Base-by-base conservation (phyloP, 2,329 filamentous ascomycete species). In the Westerdykella aurantiaca region DNA sequence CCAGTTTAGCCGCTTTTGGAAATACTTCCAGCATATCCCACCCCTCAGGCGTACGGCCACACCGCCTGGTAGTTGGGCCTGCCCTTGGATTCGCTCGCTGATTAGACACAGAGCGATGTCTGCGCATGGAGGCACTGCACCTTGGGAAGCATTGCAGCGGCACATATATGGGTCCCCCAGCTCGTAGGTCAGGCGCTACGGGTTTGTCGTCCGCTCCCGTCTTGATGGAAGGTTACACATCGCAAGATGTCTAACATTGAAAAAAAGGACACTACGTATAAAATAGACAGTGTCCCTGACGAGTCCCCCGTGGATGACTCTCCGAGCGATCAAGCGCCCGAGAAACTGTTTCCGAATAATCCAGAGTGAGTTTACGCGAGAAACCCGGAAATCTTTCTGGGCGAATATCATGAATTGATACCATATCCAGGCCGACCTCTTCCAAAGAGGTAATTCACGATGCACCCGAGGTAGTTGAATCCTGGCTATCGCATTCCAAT, bases 381-480 rank as follows among this genome's bases (percentile, higher is more conserved):
- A 45, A 6, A 14, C 5, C 21, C 3, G 18, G 18, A 3, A 21
- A 21, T 29, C 25, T 5, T 12, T 16, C 6, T 10, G 10, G 41
- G 9, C 10, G 18, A 9, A 5, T 4, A n/a, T 5, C 14, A 33
- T 2, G n/a, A n/a, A 17, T 7, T 13, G 22, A 42, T 11, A 42
- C 22, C 9, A 5, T 18, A 16, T 16, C 6, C 4, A n/a, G 49
- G 41, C 44, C 44, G 16, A 42, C 49, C n/a, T 51, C 49, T 10
- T 51, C 49, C n/a, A 51, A 51, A 39, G 49, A 51, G 31, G 49
- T 45, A 9, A 34, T 51, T 16, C 46, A 52, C 31, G 49, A 52
- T 46, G 49, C 49, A 22, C 49, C 49, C 25, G 49, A 52, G 31
- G 49, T 52, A 34, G 40, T 52, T 6, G 43, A 37, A 14, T 33